Evolutionary conservation across 1,139 yeast species (phyloP).

Genomic region (Yamadazyma membranifaciens): DNA sequence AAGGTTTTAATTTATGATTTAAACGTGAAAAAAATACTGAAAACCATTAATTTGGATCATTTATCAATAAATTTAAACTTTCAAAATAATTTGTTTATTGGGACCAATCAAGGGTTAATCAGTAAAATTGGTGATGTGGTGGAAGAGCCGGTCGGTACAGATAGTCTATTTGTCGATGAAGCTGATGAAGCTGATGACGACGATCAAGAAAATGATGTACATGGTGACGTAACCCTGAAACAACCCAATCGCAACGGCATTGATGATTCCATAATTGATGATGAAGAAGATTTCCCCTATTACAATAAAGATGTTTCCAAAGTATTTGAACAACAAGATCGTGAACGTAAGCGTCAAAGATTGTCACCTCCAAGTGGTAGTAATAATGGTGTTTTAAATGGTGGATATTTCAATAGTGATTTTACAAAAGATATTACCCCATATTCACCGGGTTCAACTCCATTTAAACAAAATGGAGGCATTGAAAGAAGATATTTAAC

Average conservation of each 20-base stretch:
- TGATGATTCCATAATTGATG: constrained; percentile 30
- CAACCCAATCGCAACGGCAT: constrained; percentile 9
- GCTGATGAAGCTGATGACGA: constrained; percentile 19
- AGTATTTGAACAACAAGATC: constrained; percentile 17
- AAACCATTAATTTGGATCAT: constrained; percentile 15
- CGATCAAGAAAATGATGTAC: constrained; percentile 31
- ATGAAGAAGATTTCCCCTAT: constrained; percentile 26
- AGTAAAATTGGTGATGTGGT: constrained; percentile 34
- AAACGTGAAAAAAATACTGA: constrained; percentile 2
- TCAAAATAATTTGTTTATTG: constrained; percentile 34
- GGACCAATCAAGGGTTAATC: constrained; percentile 56
- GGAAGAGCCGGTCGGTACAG: constrained; percentile 7
- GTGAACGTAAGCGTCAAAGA: constrained; percentile 27
- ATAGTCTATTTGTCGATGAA: constrained; percentile 21
- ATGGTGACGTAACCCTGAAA: constrained; percentile 9
- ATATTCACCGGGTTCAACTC: constrained; percentile 81
- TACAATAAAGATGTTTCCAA: constrained; percentile 19
- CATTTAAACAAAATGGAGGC: constrained; percentile 49
- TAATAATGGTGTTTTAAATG: background rate
- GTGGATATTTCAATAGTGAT: background rate
- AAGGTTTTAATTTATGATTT: constrained; percentile 12
- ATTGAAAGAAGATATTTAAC: constrained; percentile 68
- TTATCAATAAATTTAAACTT: constrained; percentile 8
- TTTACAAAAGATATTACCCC: constrained; percentile 24
- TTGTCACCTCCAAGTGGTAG: constrained; percentile 6